Percentiles rank a stretch among this genome's conserved stretches.
phyloP scores from a whole-genome alignment of 192 early-diverging fungal genomes.

The Coemansia furcata region DNA sequence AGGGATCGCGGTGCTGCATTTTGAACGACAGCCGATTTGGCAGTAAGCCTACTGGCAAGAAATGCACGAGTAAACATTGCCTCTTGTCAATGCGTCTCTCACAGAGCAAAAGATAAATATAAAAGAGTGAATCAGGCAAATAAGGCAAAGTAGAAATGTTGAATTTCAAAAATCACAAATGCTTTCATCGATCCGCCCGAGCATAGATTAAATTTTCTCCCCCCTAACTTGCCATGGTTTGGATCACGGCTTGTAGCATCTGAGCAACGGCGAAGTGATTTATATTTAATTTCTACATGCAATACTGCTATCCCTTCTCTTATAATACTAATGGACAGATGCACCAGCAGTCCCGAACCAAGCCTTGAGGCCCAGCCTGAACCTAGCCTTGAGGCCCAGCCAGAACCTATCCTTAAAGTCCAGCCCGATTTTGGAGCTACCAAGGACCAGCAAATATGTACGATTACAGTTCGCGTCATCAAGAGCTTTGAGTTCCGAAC shows the following conservation, averaged over 20 bases:
- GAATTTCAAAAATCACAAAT: background rate
- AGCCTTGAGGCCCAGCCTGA: background rate
- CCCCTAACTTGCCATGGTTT: background rate
- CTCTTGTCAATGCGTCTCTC: background rate
- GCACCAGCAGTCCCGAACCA: background rate
- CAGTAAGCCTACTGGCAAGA: background rate
- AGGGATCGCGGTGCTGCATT: background rate
- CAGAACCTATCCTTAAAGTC: too few relatives aligned
- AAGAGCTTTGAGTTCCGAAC: constrained; percentile 91
- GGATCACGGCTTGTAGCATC: background rate
- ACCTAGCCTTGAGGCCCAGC: background rate
- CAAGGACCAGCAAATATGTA: background rate
- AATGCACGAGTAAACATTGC: constrained; percentile 22
- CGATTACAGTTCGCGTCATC: constrained; percentile 79
- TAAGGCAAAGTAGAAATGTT: background rate
- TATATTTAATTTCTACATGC: too few relatives aligned
- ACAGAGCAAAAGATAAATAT: background rate
- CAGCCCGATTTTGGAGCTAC: background rate
- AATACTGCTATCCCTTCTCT: too few relatives aligned
- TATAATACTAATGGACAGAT: background rate
- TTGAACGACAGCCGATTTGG: background rate
- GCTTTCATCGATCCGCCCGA: too few relatives aligned
- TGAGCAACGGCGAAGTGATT: background rate
- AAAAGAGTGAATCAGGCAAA: background rate
- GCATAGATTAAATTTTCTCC: background rate